Percentiles rank a stretch among this genome's conserved stretches.
phyloP scores from a whole-genome alignment of 1,284 basidiomycete species.

The Leccinum holopus region DNA sequence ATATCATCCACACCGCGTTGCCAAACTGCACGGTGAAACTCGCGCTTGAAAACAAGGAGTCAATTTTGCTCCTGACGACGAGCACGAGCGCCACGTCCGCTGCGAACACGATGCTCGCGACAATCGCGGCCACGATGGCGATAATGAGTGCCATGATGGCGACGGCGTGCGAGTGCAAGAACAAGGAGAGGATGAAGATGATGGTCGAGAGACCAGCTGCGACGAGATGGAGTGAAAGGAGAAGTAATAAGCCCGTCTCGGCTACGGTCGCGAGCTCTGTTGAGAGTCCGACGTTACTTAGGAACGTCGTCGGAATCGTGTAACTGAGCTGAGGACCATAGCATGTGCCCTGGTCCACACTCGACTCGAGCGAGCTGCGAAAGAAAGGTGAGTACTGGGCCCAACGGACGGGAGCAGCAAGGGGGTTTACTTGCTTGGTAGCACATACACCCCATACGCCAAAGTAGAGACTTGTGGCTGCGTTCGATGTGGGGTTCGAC shows the following conservation, averaged over 20 bases:
- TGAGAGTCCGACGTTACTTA: constrained; percentile 45
- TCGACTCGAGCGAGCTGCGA: constrained; percentile 15
- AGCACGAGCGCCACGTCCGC: constrained; percentile 61
- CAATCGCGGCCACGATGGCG: constrained; percentile 53
- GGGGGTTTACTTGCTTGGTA: constrained; percentile 39
- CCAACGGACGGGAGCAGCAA: not conserved
- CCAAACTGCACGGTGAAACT: constrained; percentile 55
- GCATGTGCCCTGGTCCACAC: constrained; percentile 42
- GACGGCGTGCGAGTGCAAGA: constrained; percentile 53
- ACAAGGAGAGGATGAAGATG: constrained; percentile 52
- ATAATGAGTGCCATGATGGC: constrained; percentile 59
- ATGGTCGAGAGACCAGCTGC: constrained; percentile 57
- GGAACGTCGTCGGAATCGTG: constrained; percentile 42
- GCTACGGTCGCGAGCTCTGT: constrained; percentile 44
- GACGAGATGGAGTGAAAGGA: constrained; percentile 68
- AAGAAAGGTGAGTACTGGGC: not conserved
- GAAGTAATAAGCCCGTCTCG: constrained; percentile 49
- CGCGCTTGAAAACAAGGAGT: constrained; percentile 39
- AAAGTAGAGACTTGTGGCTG: constrained; percentile 63
- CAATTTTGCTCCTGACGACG: constrained; percentile 46
- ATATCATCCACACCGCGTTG: constrained; percentile 70
- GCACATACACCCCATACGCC: constrained; percentile 78
- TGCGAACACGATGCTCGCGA: constrained; percentile 55
- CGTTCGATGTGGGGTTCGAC: constrained; percentile 42
- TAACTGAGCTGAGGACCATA: constrained; percentile 59